These are phyloP conservation scores for Fusarium denticulatum DNA, from an alignment of 2,329 filamentous ascomycete species.

Conservation along the genomic window DNA sequence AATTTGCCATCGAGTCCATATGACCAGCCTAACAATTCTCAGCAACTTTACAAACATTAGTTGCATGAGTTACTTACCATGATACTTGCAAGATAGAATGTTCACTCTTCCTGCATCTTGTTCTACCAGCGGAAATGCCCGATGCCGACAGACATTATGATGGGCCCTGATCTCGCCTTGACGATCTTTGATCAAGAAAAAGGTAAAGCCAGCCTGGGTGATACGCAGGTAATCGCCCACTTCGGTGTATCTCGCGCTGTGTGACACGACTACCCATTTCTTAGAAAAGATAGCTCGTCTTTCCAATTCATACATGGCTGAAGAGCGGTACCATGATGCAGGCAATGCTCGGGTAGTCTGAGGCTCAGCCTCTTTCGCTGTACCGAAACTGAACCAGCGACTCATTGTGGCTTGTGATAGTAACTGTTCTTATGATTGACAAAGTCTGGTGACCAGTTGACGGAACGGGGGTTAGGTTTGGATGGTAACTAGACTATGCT, in stretches of 20 bases:
- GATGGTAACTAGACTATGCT: neutral
- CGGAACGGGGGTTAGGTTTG: neutral
- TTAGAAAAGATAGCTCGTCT: neutral
- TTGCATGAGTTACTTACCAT: neutral
- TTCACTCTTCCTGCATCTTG: neutral
- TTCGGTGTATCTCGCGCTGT: neutral
- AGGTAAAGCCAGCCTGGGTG: neutral
- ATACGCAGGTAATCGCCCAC: neutral
- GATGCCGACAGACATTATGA: neutral
- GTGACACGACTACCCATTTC: neutral
- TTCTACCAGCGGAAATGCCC: neutral
- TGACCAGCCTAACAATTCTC: neutral
- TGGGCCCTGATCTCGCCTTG: neutral
- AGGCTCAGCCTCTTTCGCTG: neutral
- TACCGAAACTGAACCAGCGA: neutral
- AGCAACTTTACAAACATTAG: fast-evolving
- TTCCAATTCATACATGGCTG: neutral
- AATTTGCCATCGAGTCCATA: neutral
- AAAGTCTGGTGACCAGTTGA: fast-evolving
- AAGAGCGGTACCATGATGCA: neutral
- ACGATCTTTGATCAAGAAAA: neutral
- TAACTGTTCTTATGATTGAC: fast-evolving
- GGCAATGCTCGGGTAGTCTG: neutral
- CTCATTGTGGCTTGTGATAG: neutral
- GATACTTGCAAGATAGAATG: neutral